phyloP scores from a whole-genome alignment of 495 filamentous ascomycete genomes.

The Cryomyces minteri region DNA sequence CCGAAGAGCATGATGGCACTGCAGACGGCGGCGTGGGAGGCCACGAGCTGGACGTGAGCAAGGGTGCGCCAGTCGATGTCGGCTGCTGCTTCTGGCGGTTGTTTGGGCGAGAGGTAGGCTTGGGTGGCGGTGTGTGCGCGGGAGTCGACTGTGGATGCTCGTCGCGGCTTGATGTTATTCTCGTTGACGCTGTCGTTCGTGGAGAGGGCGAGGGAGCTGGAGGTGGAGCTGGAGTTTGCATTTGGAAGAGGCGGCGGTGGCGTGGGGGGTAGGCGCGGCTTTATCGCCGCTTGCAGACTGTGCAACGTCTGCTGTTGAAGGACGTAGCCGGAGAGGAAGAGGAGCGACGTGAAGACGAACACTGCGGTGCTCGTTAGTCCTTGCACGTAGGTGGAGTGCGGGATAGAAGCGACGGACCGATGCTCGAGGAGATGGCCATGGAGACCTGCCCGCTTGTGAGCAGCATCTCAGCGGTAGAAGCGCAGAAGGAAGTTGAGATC shows the following conservation, averaged over 20 bases:
- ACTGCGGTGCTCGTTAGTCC: slow-evolving; percentile 9
- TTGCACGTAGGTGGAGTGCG: not conserved
- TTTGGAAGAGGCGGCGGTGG: no score
- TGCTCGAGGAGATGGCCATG: slow-evolving; percentile 16
- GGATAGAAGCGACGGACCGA: slow-evolving; percentile 10
- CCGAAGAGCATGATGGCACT: slow-evolving; percentile 27
- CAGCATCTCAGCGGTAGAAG: slow-evolving; percentile 9
- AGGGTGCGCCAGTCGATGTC: slow-evolving; percentile 19
- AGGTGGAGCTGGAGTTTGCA: no score
- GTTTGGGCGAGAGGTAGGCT: slow-evolving; percentile 1
- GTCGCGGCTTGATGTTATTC: no score
- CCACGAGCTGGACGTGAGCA: slow-evolving; percentile 26
- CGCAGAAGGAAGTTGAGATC: not conserved
- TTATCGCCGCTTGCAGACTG: slow-evolving; percentile 39
- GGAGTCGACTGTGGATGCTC: no score
- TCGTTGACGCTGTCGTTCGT: no score
- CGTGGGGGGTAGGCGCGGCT: slow-evolving; percentile 19
- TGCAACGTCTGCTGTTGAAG: slow-evolving; percentile 52
- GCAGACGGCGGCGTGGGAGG: slow-evolving; percentile 24
- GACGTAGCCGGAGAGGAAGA: slow-evolving; percentile 55
- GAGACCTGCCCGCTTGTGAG: slow-evolving; percentile 24
- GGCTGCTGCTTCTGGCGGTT: slow-evolving; percentile 2
- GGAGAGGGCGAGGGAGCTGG: no score
- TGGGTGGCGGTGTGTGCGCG: not conserved
- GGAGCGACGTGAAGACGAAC: slow-evolving; percentile 39